Evolutionary conservation across 75 land plant genomes (phyloP).

Genomic region (Azolla pinnata): DNA sequence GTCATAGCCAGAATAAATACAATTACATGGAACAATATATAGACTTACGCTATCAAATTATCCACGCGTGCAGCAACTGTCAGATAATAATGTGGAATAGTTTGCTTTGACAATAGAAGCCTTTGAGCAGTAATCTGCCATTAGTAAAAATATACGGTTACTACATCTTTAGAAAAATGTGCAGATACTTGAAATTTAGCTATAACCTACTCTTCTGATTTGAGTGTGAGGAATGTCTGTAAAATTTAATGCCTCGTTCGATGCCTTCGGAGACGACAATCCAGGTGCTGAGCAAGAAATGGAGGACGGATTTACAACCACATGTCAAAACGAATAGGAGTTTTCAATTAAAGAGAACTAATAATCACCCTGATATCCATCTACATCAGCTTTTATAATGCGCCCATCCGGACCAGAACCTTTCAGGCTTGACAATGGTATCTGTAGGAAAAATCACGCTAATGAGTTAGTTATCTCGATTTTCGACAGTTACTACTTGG

Average conservation of each 20-base stretch:
- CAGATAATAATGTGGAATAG: constrained; percentile 95
- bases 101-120: constrained; percentile 83
- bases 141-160: neutral
- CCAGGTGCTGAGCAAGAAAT: no score
- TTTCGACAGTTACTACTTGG: neutral
- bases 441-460: constrained; percentile 24
- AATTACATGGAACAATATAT: no score
- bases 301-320: no score
- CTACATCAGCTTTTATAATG: constrained; percentile 91
- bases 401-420: constrained; percentile 95
- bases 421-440: constrained; percentile 72
- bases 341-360: neutral
- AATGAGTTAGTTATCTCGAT: neutral
- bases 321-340: no score
- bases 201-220: constrained; percentile 69
- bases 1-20: neutral
- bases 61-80: constrained; percentile 93
- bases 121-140: constrained; percentile 84
- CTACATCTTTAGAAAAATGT: no score
- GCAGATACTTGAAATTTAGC: no score
- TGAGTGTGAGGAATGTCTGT: constrained; percentile 71
- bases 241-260: constrained; percentile 41
- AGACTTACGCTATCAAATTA: constrained; percentile 69
- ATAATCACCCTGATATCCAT: constrained; percentile 62
- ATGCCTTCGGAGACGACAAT: constrained; percentile 7